Conservation (phyloP, 306 rosid species). For the Quercus mongolica region DNA sequence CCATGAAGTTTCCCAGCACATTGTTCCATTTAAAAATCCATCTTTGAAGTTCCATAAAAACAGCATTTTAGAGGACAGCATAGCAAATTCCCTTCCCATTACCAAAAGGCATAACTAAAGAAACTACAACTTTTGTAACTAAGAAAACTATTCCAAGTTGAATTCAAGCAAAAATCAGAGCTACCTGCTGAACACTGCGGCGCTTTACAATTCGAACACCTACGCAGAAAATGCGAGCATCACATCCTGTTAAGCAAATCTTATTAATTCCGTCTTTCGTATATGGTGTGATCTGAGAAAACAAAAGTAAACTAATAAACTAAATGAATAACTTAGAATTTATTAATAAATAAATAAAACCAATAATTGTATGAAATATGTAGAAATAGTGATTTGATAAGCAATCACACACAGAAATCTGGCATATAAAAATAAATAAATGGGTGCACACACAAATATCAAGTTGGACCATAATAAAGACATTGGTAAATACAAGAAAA, state of each 20-base stretch:
- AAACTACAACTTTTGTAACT: neutral
- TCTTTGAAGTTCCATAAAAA: neutral
- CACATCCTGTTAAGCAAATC: conserved; percentile 84
- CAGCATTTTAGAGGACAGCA: neutral
- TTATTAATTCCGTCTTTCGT: conserved; percentile 86
- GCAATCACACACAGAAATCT: neutral
- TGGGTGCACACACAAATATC: neutral
- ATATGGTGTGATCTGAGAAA: conserved; percentile 73
- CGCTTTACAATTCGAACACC: conserved; percentile 93
- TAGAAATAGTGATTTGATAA: conserved; percentile 8
- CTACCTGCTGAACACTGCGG: conserved; percentile 83
- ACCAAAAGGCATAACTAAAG: neutral
- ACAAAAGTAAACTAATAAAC: conserved; percentile 24
- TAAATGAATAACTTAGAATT: neutral
- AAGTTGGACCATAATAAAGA: neutral
- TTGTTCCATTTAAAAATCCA: neutral
- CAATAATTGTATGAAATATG: neutral
- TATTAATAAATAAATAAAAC: conserved; percentile 14
- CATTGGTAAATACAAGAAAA: neutral
- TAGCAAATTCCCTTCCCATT: neutral
- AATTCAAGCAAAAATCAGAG: neutral
- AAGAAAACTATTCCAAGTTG: neutral
- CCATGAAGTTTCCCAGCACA: neutral
- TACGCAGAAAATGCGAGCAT: conserved; percentile 82
- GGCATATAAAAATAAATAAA: conserved; percentile 2